Evolutionary conservation across 768 basidiomycete species (phyloP).

Genomic region (Cyclocybe aegerita): DNA sequence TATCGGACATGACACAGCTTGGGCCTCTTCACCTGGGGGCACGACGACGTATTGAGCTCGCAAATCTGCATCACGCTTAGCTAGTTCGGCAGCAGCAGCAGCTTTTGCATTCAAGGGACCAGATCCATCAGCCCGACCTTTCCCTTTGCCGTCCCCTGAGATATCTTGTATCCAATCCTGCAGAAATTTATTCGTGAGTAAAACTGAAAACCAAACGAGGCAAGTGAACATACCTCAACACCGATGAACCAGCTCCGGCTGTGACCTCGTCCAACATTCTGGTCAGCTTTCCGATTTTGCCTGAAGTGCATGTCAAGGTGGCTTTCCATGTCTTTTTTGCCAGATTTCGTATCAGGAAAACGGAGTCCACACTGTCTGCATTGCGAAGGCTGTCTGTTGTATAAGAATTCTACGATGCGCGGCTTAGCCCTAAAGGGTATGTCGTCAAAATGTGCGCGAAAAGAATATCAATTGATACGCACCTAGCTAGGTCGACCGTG

Average conservation of each 20-base stretch:
- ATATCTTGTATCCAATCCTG: conserved; percentile 90
- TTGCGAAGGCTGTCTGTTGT: conserved; percentile 72
- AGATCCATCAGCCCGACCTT: conserved; percentile 57
- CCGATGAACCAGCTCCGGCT: conserved; percentile 88
- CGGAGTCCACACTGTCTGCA: conserved; percentile 95
- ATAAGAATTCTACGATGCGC: conserved; percentile 63
- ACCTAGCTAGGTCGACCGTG: conserved; percentile 74
- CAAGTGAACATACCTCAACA: conserved; percentile 61
- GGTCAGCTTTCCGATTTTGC: conserved; percentile 83
- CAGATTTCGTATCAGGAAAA: conserved; percentile 69
- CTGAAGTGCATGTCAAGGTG: conserved; percentile 97
- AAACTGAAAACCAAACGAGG: neutral
- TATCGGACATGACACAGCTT: conserved; percentile 84
- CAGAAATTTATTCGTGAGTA: conserved; percentile 12
- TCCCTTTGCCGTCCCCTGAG: conserved; percentile 61
- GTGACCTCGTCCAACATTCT: conserved; percentile 79
- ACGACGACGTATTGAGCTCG: conserved; percentile 82
- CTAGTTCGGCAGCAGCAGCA: conserved; percentile 59
- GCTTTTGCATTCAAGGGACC: conserved; percentile 55
- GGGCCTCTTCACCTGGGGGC: conserved; percentile 87
- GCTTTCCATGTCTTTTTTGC: conserved; percentile 77
- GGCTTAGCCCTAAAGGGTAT: conserved; percentile 50
- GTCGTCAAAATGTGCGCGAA: conserved; percentile 7
- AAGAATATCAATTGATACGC: conserved; percentile 19
- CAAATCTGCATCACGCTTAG: conserved; percentile 75